phyloP scores from a whole-genome alignment of 2,329 filamentous ascomycete species.

The Trichoderma lentiforme region DNA sequence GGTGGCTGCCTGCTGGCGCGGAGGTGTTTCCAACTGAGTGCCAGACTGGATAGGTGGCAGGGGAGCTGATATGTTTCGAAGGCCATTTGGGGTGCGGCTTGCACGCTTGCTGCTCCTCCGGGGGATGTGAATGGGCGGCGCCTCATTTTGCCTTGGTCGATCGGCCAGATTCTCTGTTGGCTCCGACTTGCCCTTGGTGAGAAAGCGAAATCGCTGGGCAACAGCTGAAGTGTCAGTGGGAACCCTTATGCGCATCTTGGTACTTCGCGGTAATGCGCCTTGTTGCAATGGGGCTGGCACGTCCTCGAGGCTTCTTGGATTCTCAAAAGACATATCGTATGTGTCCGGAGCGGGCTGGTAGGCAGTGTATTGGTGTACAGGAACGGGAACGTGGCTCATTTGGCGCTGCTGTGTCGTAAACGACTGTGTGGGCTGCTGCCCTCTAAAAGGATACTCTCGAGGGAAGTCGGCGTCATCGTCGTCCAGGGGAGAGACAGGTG shows the following conservation, averaged over 20 bases:
- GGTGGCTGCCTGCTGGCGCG: conserved; percentile 27
- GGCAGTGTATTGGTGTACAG: neutral
- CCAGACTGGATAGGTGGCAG: conserved; percentile 20
- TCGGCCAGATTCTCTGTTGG: conserved; percentile 23
- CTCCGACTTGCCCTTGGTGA: conserved; percentile 36
- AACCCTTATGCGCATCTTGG: neutral
- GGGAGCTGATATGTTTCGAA: conserved; percentile 15
- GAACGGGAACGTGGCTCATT: neutral
- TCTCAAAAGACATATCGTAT: neutral
- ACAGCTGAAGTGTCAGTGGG: conserved; percentile 29
- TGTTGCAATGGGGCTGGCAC: neutral
- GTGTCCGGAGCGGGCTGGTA: conserved; percentile 21
- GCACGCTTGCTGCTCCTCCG: conserved; percentile 47
- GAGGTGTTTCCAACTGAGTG: conserved; percentile 35
- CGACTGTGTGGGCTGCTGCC: conserved; percentile 20
- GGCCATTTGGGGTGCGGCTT: conserved; percentile 22
- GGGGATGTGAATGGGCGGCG: conserved; percentile 55
- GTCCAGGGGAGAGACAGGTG: conserved; percentile 51
- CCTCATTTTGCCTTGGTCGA: conserved; percentile 60
- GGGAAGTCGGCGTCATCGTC: conserved; percentile 43
- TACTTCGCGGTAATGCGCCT: conserved; percentile 1
- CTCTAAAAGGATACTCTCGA: conserved; percentile 28
- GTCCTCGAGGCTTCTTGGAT: neutral
- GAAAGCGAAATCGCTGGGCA: conserved; percentile 34
- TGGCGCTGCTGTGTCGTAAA: conserved; percentile 19